These are phyloP conservation scores for Trichoderma sp. DNA, from an alignment of 2,329 filamentous ascomycete genomes.

Conservation along the genomic window DNA sequence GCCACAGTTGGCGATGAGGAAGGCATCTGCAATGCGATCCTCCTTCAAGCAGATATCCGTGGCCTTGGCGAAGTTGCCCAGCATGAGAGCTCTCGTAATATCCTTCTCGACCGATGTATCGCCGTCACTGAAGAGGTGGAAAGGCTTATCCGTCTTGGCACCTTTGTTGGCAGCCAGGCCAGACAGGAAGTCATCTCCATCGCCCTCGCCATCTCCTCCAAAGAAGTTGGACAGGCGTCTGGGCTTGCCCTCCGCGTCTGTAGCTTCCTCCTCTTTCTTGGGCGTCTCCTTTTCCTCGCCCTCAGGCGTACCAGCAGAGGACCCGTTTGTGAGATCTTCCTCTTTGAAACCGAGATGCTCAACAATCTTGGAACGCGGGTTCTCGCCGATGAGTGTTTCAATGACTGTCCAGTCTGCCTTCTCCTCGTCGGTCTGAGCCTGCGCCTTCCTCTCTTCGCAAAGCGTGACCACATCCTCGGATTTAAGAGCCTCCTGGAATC, in stretches of 20 bases:
- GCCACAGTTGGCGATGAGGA: constrained; percentile 96
- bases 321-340: constrained; percentile 56
- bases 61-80: constrained; percentile 88
- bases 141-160: constrained; percentile 90
- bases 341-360: constrained; percentile 87
- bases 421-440: constrained; percentile 82
- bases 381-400: constrained; percentile 80
- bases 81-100: constrained; percentile 84
- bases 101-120: constrained; percentile 82
- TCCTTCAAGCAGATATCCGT: constrained; percentile 87
- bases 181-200: constrained; percentile 83
- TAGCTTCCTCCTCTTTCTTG: constrained; percentile 39
- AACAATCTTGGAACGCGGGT: constrained; percentile 82
- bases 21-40: constrained; percentile 89
- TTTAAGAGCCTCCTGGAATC: constrained; percentile 81
- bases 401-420: constrained; percentile 97
- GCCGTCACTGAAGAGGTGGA: constrained; percentile 82
- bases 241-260: constrained; percentile 49
- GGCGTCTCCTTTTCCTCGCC: constrained; percentile 39
- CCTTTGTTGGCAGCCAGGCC: constrained; percentile 85
- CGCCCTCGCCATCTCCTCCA: constrained; percentile 60
- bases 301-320: constrained; percentile 38
- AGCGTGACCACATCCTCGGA: constrained; percentile 76
- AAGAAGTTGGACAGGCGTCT: constrained; percentile 79
- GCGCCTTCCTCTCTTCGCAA: constrained; percentile 75